Evolutionary conservation across 2,329 filamentous ascomycete species (phyloP).

Genomic region (Aureobasidium sp.): DNA sequence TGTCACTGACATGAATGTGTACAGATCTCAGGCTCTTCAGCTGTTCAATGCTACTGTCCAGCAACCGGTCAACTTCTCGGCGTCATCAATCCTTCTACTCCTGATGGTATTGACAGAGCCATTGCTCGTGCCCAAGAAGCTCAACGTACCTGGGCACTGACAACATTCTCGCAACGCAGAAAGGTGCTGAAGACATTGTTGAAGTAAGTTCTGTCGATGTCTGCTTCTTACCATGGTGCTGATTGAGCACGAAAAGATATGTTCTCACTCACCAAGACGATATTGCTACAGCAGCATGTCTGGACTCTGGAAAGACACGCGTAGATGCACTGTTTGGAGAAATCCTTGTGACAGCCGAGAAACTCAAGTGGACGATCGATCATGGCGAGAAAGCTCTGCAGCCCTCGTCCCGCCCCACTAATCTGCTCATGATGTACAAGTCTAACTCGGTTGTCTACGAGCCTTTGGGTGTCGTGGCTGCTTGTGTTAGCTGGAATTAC

Average conservation of each 20-base stretch:
- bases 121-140: conserved; percentile 67
- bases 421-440: conserved; percentile 93
- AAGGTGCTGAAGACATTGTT: conserved; percentile 75
- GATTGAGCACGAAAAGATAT: conserved; percentile 40
- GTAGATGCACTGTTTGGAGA: conserved; percentile 91
- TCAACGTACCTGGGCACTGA: conserved; percentile 69
- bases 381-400: conserved; percentile 78
- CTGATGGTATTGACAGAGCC: conserved; percentile 69
- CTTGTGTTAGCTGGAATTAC: conserved; percentile 95
- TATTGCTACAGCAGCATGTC: conserved; percentile 76
- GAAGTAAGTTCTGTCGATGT: conserved; percentile 38
- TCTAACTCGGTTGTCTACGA: conserved; percentile 85
- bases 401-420: conserved; percentile 70
- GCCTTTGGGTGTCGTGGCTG: conserved; percentile 84
- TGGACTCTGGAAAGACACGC: conserved; percentile 94
- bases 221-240: not conserved
- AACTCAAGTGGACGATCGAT: conserved; percentile 85
- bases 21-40: conserved; percentile 54
- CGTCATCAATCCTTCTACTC: conserved; percentile 67
- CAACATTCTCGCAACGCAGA: conserved; percentile 69
- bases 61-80: conserved; percentile 82
- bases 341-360: conserved; percentile 88
- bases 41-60: conserved; percentile 80
- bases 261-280: conserved; percentile 83
- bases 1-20: not conserved